Evolutionary conservation across 352 stramenopile genomes (phyloP).

Genomic region (Phytophthora pini): DNA sequence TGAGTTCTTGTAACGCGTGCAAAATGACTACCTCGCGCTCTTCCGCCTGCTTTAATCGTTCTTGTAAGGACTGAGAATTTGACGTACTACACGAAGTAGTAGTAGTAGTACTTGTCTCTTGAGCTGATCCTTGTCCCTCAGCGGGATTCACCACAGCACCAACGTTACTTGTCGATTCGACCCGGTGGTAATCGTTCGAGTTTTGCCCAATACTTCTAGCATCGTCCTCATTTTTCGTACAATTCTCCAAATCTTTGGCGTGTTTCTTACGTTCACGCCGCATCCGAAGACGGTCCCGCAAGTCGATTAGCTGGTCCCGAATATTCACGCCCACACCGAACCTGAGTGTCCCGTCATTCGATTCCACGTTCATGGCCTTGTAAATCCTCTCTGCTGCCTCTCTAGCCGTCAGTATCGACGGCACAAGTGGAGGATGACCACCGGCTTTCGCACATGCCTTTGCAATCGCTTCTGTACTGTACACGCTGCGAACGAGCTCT

Average conservation of each 20-base stretch:
- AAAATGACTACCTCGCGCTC: conserved; percentile 31
- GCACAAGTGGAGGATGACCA: neutral
- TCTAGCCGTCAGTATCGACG: conserved; percentile 15
- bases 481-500: conserved; percentile 32
- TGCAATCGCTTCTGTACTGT: conserved; percentile 30
- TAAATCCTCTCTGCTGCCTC: conserved; percentile 37
- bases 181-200: too few species aligned
- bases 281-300: conserved; percentile 18
- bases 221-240: neutral
- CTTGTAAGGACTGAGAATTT: conserved; percentile 7
- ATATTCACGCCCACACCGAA: conserved; percentile 35
- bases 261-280: conserved; percentile 12
- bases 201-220: too few species aligned
- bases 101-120: neutral
- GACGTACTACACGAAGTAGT: neutral
- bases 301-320: conserved; percentile 27
- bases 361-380: conserved; percentile 32
- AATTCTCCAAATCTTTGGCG: neutral
- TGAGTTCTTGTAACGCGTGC: conserved; percentile 23
- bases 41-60: conserved; percentile 24
- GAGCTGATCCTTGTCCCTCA: neutral
- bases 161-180: too few species aligned
- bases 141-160: too few species aligned
- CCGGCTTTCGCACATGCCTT: conserved; percentile 25
- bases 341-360: conserved; percentile 32